A percentile compares a stretch with the other conserved stretches of the same genome.
These are phyloP conservation scores for Capsella rubella DNA, from an alignment of 441 rosid genomes.

Conservation along the genomic window DNA sequence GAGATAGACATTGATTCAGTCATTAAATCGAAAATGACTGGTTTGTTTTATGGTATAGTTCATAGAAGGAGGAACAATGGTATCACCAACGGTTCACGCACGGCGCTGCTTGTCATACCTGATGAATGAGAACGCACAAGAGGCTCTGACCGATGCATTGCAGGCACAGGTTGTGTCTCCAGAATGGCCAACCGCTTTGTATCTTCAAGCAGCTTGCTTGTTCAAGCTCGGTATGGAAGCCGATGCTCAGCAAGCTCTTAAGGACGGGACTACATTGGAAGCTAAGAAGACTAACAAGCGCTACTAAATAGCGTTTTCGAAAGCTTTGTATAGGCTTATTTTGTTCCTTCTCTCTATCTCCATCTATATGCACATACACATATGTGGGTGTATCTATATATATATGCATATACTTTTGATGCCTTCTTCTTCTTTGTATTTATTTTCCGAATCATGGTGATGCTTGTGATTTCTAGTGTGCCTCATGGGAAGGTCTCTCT, in stretches of 20 bases:
- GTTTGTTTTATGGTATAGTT: conserved; percentile 47
- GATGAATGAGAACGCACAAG: conserved; percentile 65
- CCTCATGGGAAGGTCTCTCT: conserved; percentile 5
- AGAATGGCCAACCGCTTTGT: conserved; percentile 74
- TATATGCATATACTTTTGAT: conserved; percentile 30
- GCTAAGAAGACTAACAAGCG: conserved; percentile 57
- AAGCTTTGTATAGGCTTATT: conserved; percentile 41
- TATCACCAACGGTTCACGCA: conserved; percentile 77
- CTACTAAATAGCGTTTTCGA: conserved; percentile 20
- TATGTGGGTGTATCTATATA: conserved; percentile 21
- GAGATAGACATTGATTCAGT: not conserved
- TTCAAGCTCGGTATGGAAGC: conserved; percentile 88
- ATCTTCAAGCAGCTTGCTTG: conserved; percentile 79
- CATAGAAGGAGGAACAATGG: conserved; percentile 81
- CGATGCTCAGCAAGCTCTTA: conserved; percentile 90
- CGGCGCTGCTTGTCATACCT: conserved; percentile 70
- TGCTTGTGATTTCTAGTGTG: conserved; percentile 3
- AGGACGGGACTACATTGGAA: conserved; percentile 83
- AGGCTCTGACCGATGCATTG: conserved; percentile 69
- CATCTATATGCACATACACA: conserved; percentile 20
- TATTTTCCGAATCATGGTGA: conserved; percentile 40
- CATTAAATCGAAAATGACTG: conserved; percentile 1
- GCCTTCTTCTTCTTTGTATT: conserved; percentile 32
- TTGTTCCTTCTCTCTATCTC: conserved; percentile 5
- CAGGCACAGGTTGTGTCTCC: conserved; percentile 74